Evolutionary conservation across 257 asterid genomes (phyloP).

Genomic region (Jasminum sambac): DNA sequence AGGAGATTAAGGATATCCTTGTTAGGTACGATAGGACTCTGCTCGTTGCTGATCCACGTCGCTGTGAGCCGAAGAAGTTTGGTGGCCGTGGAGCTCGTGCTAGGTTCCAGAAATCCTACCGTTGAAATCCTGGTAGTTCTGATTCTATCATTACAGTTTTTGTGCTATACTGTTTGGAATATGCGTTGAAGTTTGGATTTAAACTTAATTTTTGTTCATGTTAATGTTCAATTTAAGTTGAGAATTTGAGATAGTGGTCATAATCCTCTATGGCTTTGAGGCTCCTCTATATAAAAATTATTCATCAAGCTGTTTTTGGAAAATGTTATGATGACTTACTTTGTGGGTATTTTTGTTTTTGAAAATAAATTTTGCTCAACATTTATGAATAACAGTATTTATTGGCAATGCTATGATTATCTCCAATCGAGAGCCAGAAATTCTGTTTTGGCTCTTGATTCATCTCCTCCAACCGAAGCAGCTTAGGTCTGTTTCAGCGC

Average conservation of each 20-base stretch:
- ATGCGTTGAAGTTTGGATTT: background rate
- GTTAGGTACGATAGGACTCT: conserved; percentile 16
- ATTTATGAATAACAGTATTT: too few species aligned
- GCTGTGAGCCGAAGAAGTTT: conserved; percentile 3
- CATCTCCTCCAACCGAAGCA: too few species aligned
- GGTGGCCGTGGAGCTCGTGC: conserved; percentile 5
- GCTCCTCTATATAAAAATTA: background rate
- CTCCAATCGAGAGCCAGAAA: too few species aligned
- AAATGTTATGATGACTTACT: too few species aligned
- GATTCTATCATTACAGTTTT: background rate
- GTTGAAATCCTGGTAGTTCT: conserved; percentile 1
- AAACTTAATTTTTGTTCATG: background rate
- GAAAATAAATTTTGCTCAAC: too few species aligned
- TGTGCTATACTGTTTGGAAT: background rate
- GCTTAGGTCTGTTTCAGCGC: too few species aligned
- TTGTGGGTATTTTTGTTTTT: too few species aligned
- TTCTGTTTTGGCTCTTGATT: too few species aligned
- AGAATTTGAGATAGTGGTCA: background rate
- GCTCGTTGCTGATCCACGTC: conserved; percentile 16
- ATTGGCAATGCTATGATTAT: too few species aligned
- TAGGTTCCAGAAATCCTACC: conserved; percentile 18
- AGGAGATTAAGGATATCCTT: conserved; percentile 1
- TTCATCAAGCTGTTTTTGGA: background rate
- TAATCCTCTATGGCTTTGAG: background rate
- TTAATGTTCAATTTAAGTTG: background rate